These are phyloP conservation scores for Termitomyces sp. DNA, from an alignment of 768 basidiomycete genomes.

Conservation along the genomic window DNA sequence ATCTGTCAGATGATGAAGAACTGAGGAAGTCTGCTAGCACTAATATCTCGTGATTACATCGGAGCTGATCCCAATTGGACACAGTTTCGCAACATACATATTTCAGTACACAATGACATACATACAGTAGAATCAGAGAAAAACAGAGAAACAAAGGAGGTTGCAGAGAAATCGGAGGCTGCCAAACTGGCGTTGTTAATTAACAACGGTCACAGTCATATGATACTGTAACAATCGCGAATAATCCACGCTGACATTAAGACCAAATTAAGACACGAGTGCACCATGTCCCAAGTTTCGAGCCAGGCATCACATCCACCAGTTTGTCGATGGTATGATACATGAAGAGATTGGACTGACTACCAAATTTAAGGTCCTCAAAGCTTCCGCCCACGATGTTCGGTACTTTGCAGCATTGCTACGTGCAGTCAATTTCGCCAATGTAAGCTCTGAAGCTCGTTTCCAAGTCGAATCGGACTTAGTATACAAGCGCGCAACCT, in stretches of 20 bases:
- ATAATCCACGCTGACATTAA: neutral
- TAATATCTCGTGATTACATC: too few relatives aligned
- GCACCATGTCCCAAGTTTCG: neutral
- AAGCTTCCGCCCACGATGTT: slow-evolving; percentile 74
- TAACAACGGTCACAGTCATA: neutral
- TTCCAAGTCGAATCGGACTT: neutral
- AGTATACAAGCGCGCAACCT: slow-evolving; percentile 56
- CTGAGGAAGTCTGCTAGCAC: too few relatives aligned
- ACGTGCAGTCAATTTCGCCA: slow-evolving; percentile 75
- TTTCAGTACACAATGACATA: too few relatives aligned
- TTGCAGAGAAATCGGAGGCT: too few relatives aligned
- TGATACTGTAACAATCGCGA: neutral
- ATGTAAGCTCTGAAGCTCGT: slow-evolving; percentile 42
- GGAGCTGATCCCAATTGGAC: too few relatives aligned
- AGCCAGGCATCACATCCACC: neutral
- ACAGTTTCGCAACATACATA: too few relatives aligned
- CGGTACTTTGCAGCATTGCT: slow-evolving; percentile 75
- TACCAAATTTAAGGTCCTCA: slow-evolving; percentile 38
- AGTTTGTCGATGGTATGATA: neutral
- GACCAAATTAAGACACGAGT: neutral
- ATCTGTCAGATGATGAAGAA: too few relatives aligned
- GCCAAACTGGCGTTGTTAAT: too few relatives aligned
- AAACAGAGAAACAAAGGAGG: too few relatives aligned
- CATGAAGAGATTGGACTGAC: neutral
- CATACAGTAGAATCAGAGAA: too few relatives aligned